phyloP scores from a whole-genome alignment of 306 rosid species.

The Leucaena leucocephala region DNA sequence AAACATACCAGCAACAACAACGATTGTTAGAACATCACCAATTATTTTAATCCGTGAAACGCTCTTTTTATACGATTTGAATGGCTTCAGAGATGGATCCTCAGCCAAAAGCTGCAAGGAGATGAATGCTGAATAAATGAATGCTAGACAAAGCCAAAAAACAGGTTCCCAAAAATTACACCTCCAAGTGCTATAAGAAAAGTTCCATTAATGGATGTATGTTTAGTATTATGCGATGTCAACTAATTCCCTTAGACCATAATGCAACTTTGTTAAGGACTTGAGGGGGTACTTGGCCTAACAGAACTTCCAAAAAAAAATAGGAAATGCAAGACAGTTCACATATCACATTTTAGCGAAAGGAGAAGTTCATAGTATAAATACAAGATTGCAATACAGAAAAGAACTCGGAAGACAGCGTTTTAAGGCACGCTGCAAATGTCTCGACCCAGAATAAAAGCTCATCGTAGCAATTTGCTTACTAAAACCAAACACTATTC shows the following conservation, averaged over 20 bases:
- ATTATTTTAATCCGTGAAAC: conserved; percentile 56
- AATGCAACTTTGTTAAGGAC: background rate
- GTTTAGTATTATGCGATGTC: background rate
- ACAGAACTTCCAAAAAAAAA: background rate
- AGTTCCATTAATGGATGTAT: background rate
- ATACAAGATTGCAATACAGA: background rate
- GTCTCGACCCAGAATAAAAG: background rate
- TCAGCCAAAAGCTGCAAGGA: conserved; percentile 81
- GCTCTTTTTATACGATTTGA: conserved; percentile 79
- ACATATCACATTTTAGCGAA: background rate
- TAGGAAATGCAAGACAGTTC: background rate
- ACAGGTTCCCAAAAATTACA: background rate
- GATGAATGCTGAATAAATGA: conserved; percentile 13
- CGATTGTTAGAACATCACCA: conserved; percentile 73
- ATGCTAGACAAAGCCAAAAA: conserved; percentile 18
- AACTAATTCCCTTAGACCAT: background rate
- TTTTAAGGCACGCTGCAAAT: background rate
- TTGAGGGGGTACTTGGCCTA: background rate
- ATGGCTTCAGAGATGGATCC: conserved; percentile 69
- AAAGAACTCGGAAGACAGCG: background rate
- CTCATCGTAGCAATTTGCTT: background rate
- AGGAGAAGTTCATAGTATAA: background rate
- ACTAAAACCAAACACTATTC: background rate
- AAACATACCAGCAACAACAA: conserved; percentile 64
- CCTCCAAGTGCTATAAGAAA: background rate